Percentiles rank a stretch among this genome's conserved stretches.
phyloP scores from a whole-genome alignment of 345 rosid species.

The Aquilaria malaccensis region DNA sequence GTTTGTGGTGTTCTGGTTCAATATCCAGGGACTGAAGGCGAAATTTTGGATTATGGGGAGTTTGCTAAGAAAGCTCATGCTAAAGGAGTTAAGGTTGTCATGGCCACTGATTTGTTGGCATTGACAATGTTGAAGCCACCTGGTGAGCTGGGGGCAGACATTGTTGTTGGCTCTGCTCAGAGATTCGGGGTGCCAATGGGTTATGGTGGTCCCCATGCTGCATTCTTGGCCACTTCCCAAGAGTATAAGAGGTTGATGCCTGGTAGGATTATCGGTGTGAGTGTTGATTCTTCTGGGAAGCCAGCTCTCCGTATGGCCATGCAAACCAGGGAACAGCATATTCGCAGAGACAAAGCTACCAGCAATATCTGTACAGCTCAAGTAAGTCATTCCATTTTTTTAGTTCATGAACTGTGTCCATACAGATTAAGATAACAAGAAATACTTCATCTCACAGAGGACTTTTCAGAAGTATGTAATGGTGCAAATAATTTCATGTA shows the following conservation, averaged over 20 bases:
- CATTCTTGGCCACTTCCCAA: constrained; percentile 93
- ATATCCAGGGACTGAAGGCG: constrained; percentile 97
- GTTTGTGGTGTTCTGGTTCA: constrained; percentile 97
- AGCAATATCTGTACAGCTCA: constrained; percentile 99
- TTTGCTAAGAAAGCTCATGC: constrained; percentile 89
- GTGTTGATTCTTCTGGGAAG: constrained; percentile 92
- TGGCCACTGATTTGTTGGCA: constrained; percentile 92
- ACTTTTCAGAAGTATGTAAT: not conserved
- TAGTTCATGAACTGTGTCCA: not conserved
- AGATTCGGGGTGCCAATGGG: constrained; percentile 99
- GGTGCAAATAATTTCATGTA: not conserved
- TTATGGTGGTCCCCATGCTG: constrained; percentile 98
- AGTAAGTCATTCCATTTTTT: constrained; percentile 37
- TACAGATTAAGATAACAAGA: not conserved
- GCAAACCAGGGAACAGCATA: constrained; percentile 99
- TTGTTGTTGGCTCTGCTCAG: constrained; percentile 93
- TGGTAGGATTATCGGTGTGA: constrained; percentile 88
- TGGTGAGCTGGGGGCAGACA: constrained; percentile 90
- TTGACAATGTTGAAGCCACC: constrained; percentile 95
- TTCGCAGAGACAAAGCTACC: constrained; percentile 97
- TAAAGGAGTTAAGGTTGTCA: constrained; percentile 90
- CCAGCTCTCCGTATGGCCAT: constrained; percentile 96
- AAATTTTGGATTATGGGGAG: constrained; percentile 79
- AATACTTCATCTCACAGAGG: not conserved
- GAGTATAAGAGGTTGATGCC: constrained; percentile 99